These are phyloP conservation scores for Pezicula rhizophila DNA, from an alignment of 2,329 filamentous ascomycete genomes.

Conservation along the genomic window DNA sequence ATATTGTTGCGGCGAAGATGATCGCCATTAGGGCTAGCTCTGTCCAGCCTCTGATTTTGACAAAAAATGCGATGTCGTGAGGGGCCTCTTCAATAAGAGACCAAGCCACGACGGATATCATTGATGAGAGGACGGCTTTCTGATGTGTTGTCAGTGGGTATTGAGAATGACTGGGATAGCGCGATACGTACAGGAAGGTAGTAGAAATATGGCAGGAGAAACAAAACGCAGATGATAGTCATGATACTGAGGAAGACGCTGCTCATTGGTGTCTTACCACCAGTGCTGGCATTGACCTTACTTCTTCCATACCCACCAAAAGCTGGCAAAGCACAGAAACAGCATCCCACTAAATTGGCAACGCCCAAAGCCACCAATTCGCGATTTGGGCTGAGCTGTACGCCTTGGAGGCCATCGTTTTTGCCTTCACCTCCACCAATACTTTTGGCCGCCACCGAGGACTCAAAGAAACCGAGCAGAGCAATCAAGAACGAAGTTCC, in stretches of 20 bases:
- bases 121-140: slow-evolving; percentile 89
- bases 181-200: slow-evolving; percentile 73
- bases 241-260: slow-evolving; percentile 81
- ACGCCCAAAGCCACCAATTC: slow-evolving; percentile 88
- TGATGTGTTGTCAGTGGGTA: slow-evolving; percentile 31
- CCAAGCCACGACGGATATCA: slow-evolving; percentile 94
- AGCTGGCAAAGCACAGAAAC: slow-evolving; percentile 86
- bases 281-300: slow-evolving; percentile 90
- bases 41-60: slow-evolving; percentile 75
- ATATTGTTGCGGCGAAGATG: slow-evolving; percentile 87
- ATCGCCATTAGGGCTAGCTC: slow-evolving; percentile 83
- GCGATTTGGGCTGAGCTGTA: slow-evolving; percentile 82
- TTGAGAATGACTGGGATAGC: slow-evolving; percentile 5
- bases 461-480: slow-evolving; percentile 96
- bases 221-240: slow-evolving; percentile 73
- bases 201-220: slow-evolving; percentile 85
- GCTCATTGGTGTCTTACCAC: slow-evolving; percentile 88
- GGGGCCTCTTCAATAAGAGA: slow-evolving; percentile 93
- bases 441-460: slow-evolving; percentile 90
- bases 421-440: slow-evolving; percentile 52
- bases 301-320: slow-evolving; percentile 96
- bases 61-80: slow-evolving; percentile 85
- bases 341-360: slow-evolving; percentile 84
- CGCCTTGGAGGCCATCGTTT: slow-evolving; percentile 65
- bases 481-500: slow-evolving; percentile 90